Evolutionary conservation across 257 asterid species (phyloP).

Genomic region (Scutellaria baicalensis): DNA sequence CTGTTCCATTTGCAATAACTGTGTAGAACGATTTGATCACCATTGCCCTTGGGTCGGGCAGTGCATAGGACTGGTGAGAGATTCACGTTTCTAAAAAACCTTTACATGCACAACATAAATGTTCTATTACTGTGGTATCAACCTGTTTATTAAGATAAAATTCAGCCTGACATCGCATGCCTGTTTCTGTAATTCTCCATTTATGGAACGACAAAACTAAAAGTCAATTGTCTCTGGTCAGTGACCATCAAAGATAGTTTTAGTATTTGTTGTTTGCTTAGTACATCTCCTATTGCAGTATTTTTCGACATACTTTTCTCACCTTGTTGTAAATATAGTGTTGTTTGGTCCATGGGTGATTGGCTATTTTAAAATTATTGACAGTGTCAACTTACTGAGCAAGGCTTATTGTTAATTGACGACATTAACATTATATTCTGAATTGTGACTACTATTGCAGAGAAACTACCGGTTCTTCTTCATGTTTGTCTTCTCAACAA

Average conservation of each 20-base stretch:
- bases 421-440: background rate
- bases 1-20: slow-evolving; percentile 96
- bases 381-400: background rate
- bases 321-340: background rate
- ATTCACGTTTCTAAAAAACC: background rate
- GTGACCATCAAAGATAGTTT: background rate
- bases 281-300: background rate
- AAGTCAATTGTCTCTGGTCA: background rate
- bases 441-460: slow-evolving; percentile 38
- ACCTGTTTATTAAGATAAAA: background rate
- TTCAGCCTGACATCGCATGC: too few species aligned
- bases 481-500: slow-evolving; percentile 98
- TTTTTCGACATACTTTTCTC: background rate
- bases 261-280: background rate
- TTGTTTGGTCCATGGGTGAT: background rate
- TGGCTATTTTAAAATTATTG: background rate
- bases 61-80: slow-evolving; percentile 89
- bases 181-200: background rate
- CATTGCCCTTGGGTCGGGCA: slow-evolving; percentile 99
- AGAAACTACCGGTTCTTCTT: slow-evolving; percentile 97
- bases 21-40: slow-evolving; percentile 92
- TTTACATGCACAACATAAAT: background rate
- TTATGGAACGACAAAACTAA: background rate
- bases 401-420: background rate
- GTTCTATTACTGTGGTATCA: background rate